Evolutionary conservation across 2,329 filamentous ascomycete genomes (phyloP).

Genomic region (Akanthomyces uredinophilus): DNA sequence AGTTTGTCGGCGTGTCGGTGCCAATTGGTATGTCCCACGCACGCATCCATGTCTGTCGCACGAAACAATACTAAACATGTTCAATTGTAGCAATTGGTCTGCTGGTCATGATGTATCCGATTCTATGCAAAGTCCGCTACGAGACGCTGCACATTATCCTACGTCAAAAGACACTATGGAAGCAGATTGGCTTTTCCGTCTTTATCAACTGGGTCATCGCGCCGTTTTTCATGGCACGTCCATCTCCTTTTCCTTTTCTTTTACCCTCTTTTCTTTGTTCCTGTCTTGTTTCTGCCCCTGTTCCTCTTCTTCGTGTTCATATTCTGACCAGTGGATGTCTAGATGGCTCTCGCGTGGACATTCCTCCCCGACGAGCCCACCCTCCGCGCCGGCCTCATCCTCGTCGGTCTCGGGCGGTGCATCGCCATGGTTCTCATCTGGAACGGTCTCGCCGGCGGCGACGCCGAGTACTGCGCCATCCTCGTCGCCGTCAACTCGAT

Average conservation of each 20-base stretch:
- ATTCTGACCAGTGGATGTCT: neutral
- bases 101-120: conserved; percentile 81
- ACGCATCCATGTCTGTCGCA: no score
- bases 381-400: conserved; percentile 36
- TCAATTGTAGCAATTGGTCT: conserved; percentile 56
- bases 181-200: conserved; percentile 64
- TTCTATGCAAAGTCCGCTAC: conserved; percentile 71
- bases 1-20: conserved; percentile 58
- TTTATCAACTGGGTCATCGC: conserved; percentile 71
- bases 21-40: conserved; percentile 45
- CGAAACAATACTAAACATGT: neutral
- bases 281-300: no score
- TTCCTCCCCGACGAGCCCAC: conserved; percentile 48
- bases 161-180: conserved; percentile 55
- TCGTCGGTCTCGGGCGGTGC: conserved; percentile 15
- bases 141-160: conserved; percentile 64
- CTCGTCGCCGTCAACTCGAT: conserved; percentile 63
- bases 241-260: neutral
- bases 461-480: conserved; percentile 69
- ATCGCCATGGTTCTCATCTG: conserved; percentile 66
- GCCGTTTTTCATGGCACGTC: conserved; percentile 63
- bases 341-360: conserved; percentile 57
- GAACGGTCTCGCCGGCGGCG: conserved; percentile 67
- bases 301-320: no score
- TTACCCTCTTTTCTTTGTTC: neutral